Evolutionary conservation across 2,329 filamentous ascomycete genomes (phyloP).

Genomic region (Pseudogymnoascus sp.): DNA sequence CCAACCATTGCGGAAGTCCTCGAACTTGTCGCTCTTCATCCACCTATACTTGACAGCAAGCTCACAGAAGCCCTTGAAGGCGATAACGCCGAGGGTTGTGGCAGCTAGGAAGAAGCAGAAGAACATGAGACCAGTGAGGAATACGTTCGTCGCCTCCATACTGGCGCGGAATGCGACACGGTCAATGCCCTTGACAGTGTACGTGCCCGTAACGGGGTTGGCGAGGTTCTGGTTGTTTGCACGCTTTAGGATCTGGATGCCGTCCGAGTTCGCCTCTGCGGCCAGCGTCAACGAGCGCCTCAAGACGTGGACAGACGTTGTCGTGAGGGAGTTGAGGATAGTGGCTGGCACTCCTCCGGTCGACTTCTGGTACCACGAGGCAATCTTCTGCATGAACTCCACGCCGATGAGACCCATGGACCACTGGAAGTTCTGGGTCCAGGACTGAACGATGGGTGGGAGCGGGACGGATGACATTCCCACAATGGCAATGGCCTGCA

Average conservation of each 20-base stretch:
- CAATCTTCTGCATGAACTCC: constrained; percentile 77
- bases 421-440: constrained; percentile 98
- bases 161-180: constrained; percentile 77
- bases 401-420: constrained; percentile 91
- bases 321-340: constrained; percentile 64
- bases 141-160: constrained; percentile 88
- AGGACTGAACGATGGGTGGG: constrained; percentile 80
- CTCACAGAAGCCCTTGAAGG: constrained; percentile 79
- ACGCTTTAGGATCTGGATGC: constrained; percentile 21
- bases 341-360: constrained; percentile 80
- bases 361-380: constrained; percentile 91
- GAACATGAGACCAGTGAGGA: constrained; percentile 84
- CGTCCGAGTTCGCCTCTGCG: constrained; percentile 10
- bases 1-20: constrained; percentile 93
- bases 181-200: constrained; percentile 70
- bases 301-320: constrained; percentile 71
- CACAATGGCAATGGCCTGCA: constrained; percentile 87
- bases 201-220: constrained; percentile 46
- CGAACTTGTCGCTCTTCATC: constrained; percentile 79
- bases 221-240: constrained; percentile 47
- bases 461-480: constrained; percentile 74
- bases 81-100: constrained; percentile 61
- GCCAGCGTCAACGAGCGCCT: constrained; percentile 36
- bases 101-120: constrained; percentile 77
- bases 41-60: constrained; percentile 62